phyloP scores from a whole-genome alignment of 2,329 filamentous ascomycete species.

The Penicillium oxalicum region DNA sequence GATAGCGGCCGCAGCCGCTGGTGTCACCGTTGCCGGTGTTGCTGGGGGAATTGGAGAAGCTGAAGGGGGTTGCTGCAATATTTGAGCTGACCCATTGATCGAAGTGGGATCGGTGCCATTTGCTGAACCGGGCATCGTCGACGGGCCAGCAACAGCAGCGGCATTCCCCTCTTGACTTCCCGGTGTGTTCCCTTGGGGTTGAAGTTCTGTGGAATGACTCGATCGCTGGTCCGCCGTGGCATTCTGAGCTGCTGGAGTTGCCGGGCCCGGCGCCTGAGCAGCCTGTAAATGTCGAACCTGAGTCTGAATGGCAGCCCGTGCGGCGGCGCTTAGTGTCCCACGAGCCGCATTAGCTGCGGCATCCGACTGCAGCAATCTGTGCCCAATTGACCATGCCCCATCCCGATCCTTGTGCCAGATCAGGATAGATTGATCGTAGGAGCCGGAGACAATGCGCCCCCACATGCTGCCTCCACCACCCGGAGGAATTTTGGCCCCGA shows the following conservation, averaged over 20 bases:
- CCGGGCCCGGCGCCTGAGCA: conserved; percentile 6
- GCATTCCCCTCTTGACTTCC: not conserved
- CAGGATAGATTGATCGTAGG: conserved; percentile 92
- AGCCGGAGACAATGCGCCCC: conserved; percentile 92
- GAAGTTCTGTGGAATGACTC: not conserved
- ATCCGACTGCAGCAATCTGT: conserved; percentile 62
- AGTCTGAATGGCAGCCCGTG: conserved; percentile 16
- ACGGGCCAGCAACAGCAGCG: not conserved
- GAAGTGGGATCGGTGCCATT: not conserved
- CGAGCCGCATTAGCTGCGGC: conserved; percentile 37
- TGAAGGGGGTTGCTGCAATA: not conserved
- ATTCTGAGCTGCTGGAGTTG: not conserved
- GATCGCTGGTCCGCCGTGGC: not conserved
- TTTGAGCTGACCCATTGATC: not conserved
- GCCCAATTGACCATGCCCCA: conserved; percentile 75
- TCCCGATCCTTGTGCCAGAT: conserved; percentile 86
- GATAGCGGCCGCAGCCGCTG: not conserved
- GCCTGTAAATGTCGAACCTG: conserved; percentile 19
- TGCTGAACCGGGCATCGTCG: not conserved
- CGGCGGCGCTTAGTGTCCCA: conserved; percentile 14
- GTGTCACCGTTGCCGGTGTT: not conserved
- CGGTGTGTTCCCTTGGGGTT: not conserved
- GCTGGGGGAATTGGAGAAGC: not conserved
- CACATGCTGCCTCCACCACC: conserved; percentile 85
- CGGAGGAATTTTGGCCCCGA: conserved; percentile 81